Conservation (phyloP, 1,139 yeast genomes). For the Sugiyamaella xylanicola region DNA sequence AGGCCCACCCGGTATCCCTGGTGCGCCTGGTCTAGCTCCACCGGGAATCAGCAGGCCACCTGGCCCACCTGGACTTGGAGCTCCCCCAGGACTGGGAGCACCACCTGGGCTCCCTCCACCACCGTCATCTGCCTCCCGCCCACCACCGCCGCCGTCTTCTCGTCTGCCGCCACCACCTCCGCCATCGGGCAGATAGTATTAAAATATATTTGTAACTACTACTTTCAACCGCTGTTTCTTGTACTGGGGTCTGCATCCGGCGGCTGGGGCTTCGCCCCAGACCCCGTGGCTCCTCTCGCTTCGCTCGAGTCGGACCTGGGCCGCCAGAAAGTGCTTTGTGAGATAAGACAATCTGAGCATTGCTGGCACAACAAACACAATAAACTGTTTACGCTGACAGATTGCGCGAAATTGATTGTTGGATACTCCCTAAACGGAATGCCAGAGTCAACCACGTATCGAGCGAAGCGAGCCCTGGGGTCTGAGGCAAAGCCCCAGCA, state of each 20-base stretch:
- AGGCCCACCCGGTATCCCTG: conserved; percentile 32
- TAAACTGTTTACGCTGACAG: no score
- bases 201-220: not conserved
- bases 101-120: conserved; percentile 24
- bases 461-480: no score
- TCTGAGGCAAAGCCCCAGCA: not conserved
- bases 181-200: conserved; percentile 20
- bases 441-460: no score
- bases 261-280: not conserved
- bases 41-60: conserved; percentile 31
- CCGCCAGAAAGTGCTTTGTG: no score
- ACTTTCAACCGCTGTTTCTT: no score
- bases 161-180: conserved; percentile 22
- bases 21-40: conserved; percentile 36
- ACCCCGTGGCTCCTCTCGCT: not conserved
- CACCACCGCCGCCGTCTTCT: conserved; percentile 22
- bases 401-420: no score
- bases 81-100: conserved; percentile 25
- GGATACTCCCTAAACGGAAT: no score
- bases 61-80: conserved; percentile 32
- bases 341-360: no score
- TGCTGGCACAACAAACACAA: no score
- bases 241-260: not conserved
- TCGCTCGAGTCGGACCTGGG: not conserved
- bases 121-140: conserved; percentile 21